These are phyloP conservation scores for Epichloe amarillans DNA, from an alignment of 2,329 filamentous ascomycete species.

Conservation along the genomic window DNA sequence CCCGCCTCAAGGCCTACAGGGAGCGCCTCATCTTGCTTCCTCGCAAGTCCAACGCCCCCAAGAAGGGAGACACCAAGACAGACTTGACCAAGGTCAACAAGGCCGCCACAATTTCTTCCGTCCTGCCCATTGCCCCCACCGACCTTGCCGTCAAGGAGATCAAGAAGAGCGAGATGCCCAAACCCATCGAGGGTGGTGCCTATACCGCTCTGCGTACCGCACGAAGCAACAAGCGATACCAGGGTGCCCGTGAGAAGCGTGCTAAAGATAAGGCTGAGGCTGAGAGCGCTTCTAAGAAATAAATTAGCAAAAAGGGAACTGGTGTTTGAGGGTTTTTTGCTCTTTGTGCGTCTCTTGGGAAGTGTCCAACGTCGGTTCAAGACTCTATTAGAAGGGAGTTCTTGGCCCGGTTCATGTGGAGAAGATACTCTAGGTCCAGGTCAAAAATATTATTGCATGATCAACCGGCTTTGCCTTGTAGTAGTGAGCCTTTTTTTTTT, in stretches of 20 bases:
- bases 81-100: constrained; percentile 55
- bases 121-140: constrained; percentile 62
- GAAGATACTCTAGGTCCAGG: constrained; percentile 27
- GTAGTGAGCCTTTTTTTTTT: not conserved
- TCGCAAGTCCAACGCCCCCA: constrained; percentile 83
- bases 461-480: constrained; percentile 22
- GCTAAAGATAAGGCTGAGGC: constrained; percentile 77
- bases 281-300: constrained; percentile 72
- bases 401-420: constrained; percentile 21
- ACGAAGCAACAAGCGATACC: constrained; percentile 68
- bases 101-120: constrained; percentile 30
- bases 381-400: constrained; percentile 20
- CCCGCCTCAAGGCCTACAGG: constrained; percentile 96
- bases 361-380: constrained; percentile 25
- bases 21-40: constrained; percentile 95
- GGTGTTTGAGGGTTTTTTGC: constrained; percentile 30
- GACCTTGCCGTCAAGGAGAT: constrained; percentile 57
- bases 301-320: constrained; percentile 33
- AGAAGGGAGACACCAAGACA: constrained; percentile 87
- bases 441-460: constrained; percentile 29
- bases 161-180: constrained; percentile 68
- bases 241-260: constrained; percentile 86
- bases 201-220: constrained; percentile 76
- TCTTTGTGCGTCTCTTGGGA: constrained; percentile 27
- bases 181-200: constrained; percentile 65